Evolutionary conservation across 495 filamentous ascomycete species (phyloP).

Genomic region (Penicillium macrosclerotiorum): DNA sequence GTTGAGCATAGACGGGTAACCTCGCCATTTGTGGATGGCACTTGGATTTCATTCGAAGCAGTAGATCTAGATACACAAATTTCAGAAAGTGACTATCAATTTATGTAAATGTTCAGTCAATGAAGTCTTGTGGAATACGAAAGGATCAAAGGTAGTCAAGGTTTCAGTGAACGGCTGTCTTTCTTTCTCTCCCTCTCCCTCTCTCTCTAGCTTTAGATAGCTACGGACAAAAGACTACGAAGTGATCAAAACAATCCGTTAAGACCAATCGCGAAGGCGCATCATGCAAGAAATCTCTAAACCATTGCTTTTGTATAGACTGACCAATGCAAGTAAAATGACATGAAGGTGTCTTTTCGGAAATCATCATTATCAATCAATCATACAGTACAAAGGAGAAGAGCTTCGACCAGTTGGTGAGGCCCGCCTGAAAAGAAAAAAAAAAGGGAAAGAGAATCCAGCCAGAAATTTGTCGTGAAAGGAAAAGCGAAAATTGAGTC

Average conservation of each 20-base stretch:
- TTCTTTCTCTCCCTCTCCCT: too few relatives aligned
- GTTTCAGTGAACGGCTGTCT: too few relatives aligned
- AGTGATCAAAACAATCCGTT: background rate
- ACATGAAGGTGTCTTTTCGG: conserved; percentile 38
- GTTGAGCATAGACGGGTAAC: too few relatives aligned
- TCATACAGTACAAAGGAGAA: conserved; percentile 45
- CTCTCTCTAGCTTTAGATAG: too few relatives aligned
- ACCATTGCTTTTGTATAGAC: conserved; percentile 38
- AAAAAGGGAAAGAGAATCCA: conserved; percentile 27
- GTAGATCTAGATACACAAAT: too few relatives aligned
- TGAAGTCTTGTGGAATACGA: too few relatives aligned
- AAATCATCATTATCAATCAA: conserved; percentile 46
- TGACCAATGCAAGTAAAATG: conserved; percentile 35
- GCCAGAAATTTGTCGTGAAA: conserved; percentile 24
- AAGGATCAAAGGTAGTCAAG: too few relatives aligned
- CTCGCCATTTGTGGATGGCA: too few relatives aligned
- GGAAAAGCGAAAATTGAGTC: conserved; percentile 27
- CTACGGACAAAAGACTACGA: too few relatives aligned
- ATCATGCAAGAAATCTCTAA: conserved; percentile 25
- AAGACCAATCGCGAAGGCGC: background rate
- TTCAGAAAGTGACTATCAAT: too few relatives aligned
- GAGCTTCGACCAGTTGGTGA: conserved; percentile 30
- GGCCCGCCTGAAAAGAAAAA: conserved; percentile 40
- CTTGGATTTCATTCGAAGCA: too few relatives aligned
- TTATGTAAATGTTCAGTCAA: too few relatives aligned